Percentiles rank a stretch among this genome's conserved stretches.
Conservation (phyloP, 495 filamentous ascomycete genomes). For the Bombardia bombarda region DNA sequence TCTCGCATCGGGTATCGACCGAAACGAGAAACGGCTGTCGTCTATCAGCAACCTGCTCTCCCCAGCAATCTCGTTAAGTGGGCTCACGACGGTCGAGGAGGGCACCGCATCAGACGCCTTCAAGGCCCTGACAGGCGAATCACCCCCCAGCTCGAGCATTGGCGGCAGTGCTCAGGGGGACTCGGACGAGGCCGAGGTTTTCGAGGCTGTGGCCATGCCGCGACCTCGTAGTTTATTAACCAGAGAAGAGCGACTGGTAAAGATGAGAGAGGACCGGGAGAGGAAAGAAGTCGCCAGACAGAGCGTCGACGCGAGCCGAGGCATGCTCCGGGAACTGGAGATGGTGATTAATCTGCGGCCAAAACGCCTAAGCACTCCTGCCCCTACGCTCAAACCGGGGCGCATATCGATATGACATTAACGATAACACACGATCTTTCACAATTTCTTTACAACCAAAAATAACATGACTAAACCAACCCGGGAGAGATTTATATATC, state of each 20-base stretch:
- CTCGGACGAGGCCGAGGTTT: conserved; percentile 67
- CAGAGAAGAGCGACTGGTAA: conserved; percentile 78
- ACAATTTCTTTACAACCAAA: too few species aligned
- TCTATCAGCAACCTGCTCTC: conserved; percentile 64
- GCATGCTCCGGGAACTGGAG: conserved; percentile 87
- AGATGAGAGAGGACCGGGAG: conserved; percentile 81
- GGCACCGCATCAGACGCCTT: conserved; percentile 63
- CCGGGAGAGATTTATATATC: too few species aligned
- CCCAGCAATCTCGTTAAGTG: conserved; percentile 71
- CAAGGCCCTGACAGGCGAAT: conserved; percentile 65
- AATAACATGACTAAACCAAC: neutral
- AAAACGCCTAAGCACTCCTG: conserved; percentile 19
- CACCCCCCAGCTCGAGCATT: conserved; percentile 24
- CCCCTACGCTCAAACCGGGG: conserved; percentile 13
- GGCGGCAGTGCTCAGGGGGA: conserved; percentile 20
- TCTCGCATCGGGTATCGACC: conserved; percentile 64
- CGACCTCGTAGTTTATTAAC: conserved; percentile 66
- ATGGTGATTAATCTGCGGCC: conserved; percentile 75
- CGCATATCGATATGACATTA: conserved; percentile 29
- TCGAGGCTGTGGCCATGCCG: conserved; percentile 80
- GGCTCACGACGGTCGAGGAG: conserved; percentile 77
- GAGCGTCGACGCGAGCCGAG: conserved; percentile 67
- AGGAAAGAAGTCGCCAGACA: conserved; percentile 59
- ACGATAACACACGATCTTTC: conserved; percentile 13
- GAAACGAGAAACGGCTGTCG: conserved; percentile 60